Evolutionary conservation across 495 filamentous ascomycete species (phyloP), one percentile per base, ranked within the genome.

Genomic region (Glonium stellatum): DNA sequence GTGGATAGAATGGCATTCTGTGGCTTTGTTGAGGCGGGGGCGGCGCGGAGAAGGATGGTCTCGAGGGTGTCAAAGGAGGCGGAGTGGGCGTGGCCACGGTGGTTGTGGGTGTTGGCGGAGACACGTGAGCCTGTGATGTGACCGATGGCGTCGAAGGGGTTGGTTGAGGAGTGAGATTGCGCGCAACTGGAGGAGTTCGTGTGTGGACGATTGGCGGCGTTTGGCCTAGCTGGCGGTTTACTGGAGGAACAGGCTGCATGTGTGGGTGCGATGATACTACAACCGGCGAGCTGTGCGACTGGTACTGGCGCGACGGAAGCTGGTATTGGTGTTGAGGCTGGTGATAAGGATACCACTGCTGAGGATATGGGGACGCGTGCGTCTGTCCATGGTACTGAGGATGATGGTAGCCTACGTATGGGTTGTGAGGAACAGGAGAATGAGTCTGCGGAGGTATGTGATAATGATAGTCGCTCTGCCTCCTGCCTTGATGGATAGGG

Each of bases 1-100:
- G 65, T 65, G 85, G 79, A 66, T 76, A 78, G 68, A 85, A 92
- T 0, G 80, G 80, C 55, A 55, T 71, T 27, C 59, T 59, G 39
- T 63, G 56, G 3, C 52, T 69, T 51, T 31, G 70, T 44, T 48
- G 63, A 57, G 27, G 58, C 31, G 5, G 71, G 55, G 48, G 10
- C 8, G 71, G 63, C 27, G 64, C 54, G 35, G 57, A 59, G 18
- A 68, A 58, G n/a, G 63, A 60, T 37, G 62, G 49, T 36, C 19
- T 39, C 10, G 72, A 63, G 0, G 66, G 51, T 3, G 54, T 62
- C 5, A 22, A 49, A 22, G 61, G 64, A 1, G 67, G 60, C 27
- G 61, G 61, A 8, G 59, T 58, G 12, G 48, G 61, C 21, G 67
- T 61, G 34, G 61, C 54, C 49, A 55, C 36, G 19, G 41, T 53